Evolutionary conservation across 1,139 yeast species (phyloP), one percentile per base, ranked within the genome.

Genomic region (Pichia sp.): DNA sequence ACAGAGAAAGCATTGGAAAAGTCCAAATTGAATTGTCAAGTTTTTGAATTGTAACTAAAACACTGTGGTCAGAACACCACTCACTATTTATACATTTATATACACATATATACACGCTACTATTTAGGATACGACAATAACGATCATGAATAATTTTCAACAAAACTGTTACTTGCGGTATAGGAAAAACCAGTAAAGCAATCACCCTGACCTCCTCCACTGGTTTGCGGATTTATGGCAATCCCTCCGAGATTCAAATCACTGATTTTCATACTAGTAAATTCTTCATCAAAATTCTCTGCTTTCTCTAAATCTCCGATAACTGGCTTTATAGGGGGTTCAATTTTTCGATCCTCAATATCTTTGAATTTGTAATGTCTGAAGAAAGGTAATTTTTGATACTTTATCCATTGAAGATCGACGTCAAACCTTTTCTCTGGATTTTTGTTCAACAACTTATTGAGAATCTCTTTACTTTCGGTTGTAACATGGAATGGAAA

Each of bases 291-390:
- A 66, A 93, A 93, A 66, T 93, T 93, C 66, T 91, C 98, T 0
- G 98, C 98, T 58, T 87, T 71, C 28, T 58, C 82, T 13, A 95
- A 91, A 62, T 90, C 87, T 0, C 96, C 87, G 48, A 91, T 85
- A 12, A 86, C 71, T 0, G 98, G 98, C 31, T 83, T 74, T 47
- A 93, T 89, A 0, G 99, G 98, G 1, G 98, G 96, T 48, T 70
- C 66, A 42, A 78, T 65, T 37, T 68, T 67, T 37, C 86, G 80
- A 10, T 62, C 61, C 49, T 72, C 75, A 51, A 91, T 72, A 45
- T 74, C 74, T n/a, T 72, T 67, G 96, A 98, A 93, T 63, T 87
- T 76, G 36, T 90, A 73, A 60, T 82, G 77, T 54, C 96, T 76
- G 72, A 91, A 93, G 60, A 91, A 87, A 26, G 90, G 73, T 63